Base-by-base conservation (phyloP, 169 alveolate genomes). In the Neospora caninum region DNA sequence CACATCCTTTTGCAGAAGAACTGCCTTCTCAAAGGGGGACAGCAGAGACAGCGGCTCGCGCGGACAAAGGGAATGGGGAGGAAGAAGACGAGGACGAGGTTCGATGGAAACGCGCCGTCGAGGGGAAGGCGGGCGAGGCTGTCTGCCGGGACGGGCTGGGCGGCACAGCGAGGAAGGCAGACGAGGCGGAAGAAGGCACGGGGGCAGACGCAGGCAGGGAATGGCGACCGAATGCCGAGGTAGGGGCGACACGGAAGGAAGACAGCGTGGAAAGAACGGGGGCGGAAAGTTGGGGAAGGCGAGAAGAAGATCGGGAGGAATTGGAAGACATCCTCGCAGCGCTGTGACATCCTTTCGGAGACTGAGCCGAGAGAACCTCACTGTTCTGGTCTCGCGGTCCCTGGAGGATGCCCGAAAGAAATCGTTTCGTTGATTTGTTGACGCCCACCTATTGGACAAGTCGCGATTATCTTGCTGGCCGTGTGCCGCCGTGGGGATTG, bases 321-420 rank as follows among this genome's bases (percentile, higher is more conserved):
- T 43, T 78, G 27, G 86, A 78, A 22, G 86, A 78, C 86, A 78
- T 78, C 45, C 86, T 78, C 45, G 86, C 86, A 36, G 86, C 86
- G 9, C 22, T 78, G 43, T 78, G 31, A 64, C 7, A 29, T 0
- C 31, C 20, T 64, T 6, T 27, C 4, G 73, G 31, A 13, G 58
- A 13, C 13, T 6, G 27, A 64, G 73, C 27, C 73, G n/a, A 64
- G 18, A 27, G 18, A 64, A 27, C 27, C 39, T 18, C 6, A 7
- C 18, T 69, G 42, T 69, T 18, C 18, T 31, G 6, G 34, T 69
- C 58, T 49, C 58, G 13, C 13, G 58, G 58, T 49, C 58, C 13
- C 22, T 49, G 13, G 58, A 49, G 58, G 58, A 49, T 49, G 58
- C 58, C 58, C 13, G 4, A 13, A 13, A 49, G 13, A 49, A 13